Conservation (phyloP, 2,329 filamentous ascomycete species). For the Cryphonectria naterciae region DNA sequence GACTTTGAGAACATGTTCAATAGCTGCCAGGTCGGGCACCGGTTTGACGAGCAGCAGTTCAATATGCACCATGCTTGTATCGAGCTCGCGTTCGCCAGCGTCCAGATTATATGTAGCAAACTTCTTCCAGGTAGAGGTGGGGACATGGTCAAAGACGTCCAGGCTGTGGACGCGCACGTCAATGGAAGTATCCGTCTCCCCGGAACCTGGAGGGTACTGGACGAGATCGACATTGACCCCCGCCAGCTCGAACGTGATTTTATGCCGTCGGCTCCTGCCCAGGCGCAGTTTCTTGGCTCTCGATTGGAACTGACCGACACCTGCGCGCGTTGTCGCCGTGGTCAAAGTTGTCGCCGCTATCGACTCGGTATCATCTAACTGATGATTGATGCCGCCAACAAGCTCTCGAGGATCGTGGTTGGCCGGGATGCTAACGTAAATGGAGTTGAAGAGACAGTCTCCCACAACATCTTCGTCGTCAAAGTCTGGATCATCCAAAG, state of each 20-base stretch:
- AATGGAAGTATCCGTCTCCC: conserved; percentile 85
- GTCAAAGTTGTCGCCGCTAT: conserved; percentile 76
- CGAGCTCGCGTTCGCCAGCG: conserved; percentile 82
- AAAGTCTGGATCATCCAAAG: conserved; percentile 62
- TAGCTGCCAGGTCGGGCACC: conserved; percentile 79
- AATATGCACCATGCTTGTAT: conserved; percentile 86
- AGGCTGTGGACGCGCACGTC: conserved; percentile 82
- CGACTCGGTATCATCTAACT: conserved; percentile 92
- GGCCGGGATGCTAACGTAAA: conserved; percentile 91
- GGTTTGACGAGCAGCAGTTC: conserved; percentile 89
- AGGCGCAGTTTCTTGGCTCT: conserved; percentile 69
- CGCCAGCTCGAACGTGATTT: conserved; percentile 91
- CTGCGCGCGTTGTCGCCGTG: conserved; percentile 57
- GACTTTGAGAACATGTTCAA: conserved; percentile 83
- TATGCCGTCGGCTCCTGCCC: conserved; percentile 85
- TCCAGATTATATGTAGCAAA: conserved; percentile 94
- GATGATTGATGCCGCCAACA: conserved; percentile 80
- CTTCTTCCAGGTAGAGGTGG: conserved; percentile 97
- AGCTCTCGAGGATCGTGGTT: conserved; percentile 85
- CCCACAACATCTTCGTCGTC: conserved; percentile 87
- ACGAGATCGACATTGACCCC: conserved; percentile 83
- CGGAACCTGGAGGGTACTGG: conserved; percentile 71
- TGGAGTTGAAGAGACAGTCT: conserved; percentile 97
- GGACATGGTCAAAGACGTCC: conserved; percentile 91
- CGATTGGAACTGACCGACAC: conserved; percentile 43